A percentile compares a stretch with the other conserved stretches of the same genome.
Evolutionary conservation across 768 basidiomycete species (phyloP).

Genomic region (Dioszegia crocea): DNA sequence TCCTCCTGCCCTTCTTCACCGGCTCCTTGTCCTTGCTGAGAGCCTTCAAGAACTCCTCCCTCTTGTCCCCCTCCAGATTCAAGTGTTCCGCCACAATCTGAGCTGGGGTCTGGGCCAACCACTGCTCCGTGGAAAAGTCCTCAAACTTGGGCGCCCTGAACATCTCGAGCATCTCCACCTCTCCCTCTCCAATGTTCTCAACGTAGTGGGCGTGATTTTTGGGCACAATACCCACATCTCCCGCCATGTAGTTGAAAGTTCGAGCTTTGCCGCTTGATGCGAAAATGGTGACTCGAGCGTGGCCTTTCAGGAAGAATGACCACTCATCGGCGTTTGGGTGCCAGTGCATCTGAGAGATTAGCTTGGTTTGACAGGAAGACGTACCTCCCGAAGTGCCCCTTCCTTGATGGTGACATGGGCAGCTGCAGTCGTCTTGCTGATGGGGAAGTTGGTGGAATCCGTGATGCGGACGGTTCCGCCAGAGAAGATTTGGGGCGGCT

Average conservation of each 20-base stretch:
- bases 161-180: constrained; percentile 62
- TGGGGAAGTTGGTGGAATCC: constrained; percentile 58
- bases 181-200: constrained; percentile 63
- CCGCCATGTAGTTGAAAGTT: constrained; percentile 62
- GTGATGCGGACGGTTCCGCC: constrained; percentile 63
- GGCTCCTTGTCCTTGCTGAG: constrained; percentile 15
- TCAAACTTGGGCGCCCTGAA: constrained; percentile 55
- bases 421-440: constrained; percentile 57
- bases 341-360: no score
- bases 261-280: constrained; percentile 57
- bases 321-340: constrained; percentile 58
- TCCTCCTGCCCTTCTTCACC: constrained; percentile 13
- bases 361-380: no score
- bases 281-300: constrained; percentile 59
- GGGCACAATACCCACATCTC: constrained; percentile 56
- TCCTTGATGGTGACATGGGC: constrained; percentile 61
- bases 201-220: constrained; percentile 56
- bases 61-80: constrained; percentile 10
- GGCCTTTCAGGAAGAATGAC: constrained; percentile 51
- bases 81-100: constrained; percentile 11
- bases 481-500: constrained; percentile 50
- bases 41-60: constrained; percentile 9
- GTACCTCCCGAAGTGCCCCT: constrained; percentile 59
- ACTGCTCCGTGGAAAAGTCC: constrained; percentile 8
- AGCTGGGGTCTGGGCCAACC: constrained; percentile 9